These are phyloP conservation scores for Entomophthora muscae DNA, from an alignment of 371 early-diverging fungal genomes.

Conservation along the genomic window DNA sequence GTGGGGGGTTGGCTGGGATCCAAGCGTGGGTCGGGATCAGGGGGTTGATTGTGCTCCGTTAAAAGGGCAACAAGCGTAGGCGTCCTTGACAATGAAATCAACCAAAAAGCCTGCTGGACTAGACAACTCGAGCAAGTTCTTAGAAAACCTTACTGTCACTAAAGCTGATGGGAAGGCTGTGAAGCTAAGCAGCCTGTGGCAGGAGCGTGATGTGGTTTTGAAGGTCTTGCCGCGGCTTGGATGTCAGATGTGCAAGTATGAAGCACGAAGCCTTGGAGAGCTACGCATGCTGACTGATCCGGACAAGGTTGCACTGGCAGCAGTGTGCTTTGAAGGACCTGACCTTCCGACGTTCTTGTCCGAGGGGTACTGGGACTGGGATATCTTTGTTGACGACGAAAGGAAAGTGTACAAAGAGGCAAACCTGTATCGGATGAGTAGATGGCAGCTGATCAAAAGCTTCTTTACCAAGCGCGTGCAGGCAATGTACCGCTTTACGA, in stretches of 20 bases:
- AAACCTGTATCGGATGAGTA: neutral
- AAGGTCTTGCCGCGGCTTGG: neutral
- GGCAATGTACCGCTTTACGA: neutral
- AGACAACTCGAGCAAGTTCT: no score
- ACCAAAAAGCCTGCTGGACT: no score
- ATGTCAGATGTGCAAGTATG: neutral
- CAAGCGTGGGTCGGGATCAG: no score
- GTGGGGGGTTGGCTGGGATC: no score
- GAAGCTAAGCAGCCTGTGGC: neutral
- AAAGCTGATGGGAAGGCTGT: neutral
- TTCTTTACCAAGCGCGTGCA: neutral
- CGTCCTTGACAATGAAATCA: no score
- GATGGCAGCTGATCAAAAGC: neutral
- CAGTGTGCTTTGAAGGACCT: neutral
- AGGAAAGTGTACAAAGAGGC: slow-evolving; percentile 2
- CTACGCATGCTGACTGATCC: neutral
- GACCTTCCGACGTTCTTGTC: neutral
- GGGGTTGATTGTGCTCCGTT: no score
- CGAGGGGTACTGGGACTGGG: slow-evolving; percentile 4
- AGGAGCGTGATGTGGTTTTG: neutral
- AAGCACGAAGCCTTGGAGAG: no score
- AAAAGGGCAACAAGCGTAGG: no score
- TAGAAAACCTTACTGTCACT: neutral
- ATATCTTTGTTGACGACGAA: neutral
- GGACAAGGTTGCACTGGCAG: neutral